Percentiles rank a stretch among this genome's conserved stretches.
phyloP scores from a whole-genome alignment of 306 rosid species.

The Vigna angularis region DNA sequence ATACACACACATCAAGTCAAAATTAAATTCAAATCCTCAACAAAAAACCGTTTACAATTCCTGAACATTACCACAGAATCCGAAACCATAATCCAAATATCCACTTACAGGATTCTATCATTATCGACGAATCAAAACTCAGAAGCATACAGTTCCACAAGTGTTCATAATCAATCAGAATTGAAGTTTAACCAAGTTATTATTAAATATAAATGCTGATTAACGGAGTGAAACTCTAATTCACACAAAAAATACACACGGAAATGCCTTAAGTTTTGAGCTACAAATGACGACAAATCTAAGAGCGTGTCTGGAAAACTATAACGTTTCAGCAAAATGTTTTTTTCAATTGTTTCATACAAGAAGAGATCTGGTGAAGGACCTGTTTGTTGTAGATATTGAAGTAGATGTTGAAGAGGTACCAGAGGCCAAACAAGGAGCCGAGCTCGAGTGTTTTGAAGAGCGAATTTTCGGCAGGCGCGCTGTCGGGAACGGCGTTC shows the following conservation, averaged over 20 bases:
- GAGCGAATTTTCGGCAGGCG: constrained; percentile 45
- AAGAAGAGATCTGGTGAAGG: not conserved
- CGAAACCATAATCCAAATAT: not conserved
- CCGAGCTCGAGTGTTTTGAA: constrained; percentile 81
- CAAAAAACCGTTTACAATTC: not conserved
- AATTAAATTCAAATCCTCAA: not conserved
- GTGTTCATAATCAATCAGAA: not conserved
- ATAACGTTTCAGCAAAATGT: no score
- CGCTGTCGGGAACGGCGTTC: constrained; percentile 47
- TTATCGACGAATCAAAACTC: not conserved
- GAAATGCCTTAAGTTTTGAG: not conserved
- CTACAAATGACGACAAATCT: not conserved
- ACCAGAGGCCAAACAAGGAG: constrained; percentile 85
- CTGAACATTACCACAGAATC: not conserved
- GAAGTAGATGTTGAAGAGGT: constrained; percentile 92
- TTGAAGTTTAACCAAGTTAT: not conserved
- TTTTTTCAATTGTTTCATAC: not conserved
- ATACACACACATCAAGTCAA: not conserved
- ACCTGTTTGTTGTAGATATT: constrained; percentile 98
- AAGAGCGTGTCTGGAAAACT: not conserved
- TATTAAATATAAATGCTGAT: not conserved
- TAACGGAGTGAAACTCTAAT: not conserved
- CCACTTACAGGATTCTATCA: not conserved
- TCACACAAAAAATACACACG: not conserved
- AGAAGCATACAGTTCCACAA: not conserved